Conservation (phyloP, 306 rosid species). For the Lagenaria siceraria region DNA sequence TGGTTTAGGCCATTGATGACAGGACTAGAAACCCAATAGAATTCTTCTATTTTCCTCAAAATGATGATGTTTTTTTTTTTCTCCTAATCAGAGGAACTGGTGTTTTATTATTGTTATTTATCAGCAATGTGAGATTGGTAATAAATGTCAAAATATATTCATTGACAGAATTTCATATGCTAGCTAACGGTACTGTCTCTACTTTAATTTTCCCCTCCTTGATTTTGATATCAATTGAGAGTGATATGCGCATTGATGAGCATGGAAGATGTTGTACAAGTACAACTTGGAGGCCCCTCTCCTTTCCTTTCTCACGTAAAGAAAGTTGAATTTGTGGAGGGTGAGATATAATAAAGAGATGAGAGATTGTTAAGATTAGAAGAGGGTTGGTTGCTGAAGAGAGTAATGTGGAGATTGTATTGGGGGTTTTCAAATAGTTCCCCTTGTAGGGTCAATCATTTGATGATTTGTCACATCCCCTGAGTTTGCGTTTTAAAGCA, state of each 20-base stretch:
- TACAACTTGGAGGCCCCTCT: constrained; percentile 30
- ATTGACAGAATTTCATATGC: neutral
- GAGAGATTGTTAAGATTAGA: neutral
- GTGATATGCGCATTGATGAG: constrained; percentile 30
- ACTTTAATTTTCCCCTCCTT: neutral
- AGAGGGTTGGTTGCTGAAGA: neutral
- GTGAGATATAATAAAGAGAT: neutral
- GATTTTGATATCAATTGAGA: constrained; percentile 22
- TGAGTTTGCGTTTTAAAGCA: constrained; percentile 24
- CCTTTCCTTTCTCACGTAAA: neutral
- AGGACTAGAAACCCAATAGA: constrained; percentile 23
- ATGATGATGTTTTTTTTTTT: neutral
- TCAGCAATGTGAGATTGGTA: constrained; percentile 61
- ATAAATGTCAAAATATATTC: constrained; percentile 29
- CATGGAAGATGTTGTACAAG: constrained; percentile 38
- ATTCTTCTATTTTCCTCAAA: constrained; percentile 15
- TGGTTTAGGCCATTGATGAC: constrained; percentile 30
- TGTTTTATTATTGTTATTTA: constrained; percentile 46
- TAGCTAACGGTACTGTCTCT: neutral
- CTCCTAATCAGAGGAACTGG: constrained; percentile 32
- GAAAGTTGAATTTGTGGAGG: neutral
- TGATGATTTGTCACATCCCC: constrained; percentile 53
- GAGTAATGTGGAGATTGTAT: neutral
- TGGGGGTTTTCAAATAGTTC: neutral
- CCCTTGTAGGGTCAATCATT: constrained; percentile 7